A percentile compares a stretch with the other conserved stretches of the same genome.
Conservation (phyloP, 106 monocot genomes). For the Apostasia ramifera region DNA sequence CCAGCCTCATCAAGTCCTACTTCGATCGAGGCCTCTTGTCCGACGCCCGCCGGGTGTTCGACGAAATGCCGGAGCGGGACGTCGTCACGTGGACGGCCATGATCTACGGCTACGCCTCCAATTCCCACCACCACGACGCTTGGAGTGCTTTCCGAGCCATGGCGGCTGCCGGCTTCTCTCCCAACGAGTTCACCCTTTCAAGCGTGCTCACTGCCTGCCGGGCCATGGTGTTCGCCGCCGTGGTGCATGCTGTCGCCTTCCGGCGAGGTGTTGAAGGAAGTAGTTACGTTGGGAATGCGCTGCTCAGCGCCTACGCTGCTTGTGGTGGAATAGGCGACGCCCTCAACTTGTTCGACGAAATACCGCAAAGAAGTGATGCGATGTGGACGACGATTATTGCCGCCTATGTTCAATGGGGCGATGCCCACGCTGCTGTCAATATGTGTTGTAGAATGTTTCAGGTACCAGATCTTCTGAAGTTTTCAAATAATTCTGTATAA, state of each 20-base stretch:
- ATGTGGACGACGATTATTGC: constrained; percentile 69
- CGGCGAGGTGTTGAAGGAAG: constrained; percentile 23
- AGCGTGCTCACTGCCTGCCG: constrained; percentile 33
- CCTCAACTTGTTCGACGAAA: constrained; percentile 30
- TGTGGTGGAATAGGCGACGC: constrained; percentile 22
- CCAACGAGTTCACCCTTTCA: constrained; percentile 57
- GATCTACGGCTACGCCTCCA: constrained; percentile 50
- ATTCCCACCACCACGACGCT: constrained; percentile 17
- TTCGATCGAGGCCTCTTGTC: constrained; percentile 16
- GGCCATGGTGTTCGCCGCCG: background rate
- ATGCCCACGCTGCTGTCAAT: constrained; percentile 20
- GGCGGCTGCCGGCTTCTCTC: constrained; percentile 16
- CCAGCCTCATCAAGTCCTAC: constrained; percentile 32
- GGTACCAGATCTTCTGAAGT: constrained; percentile 12
- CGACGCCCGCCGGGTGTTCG: constrained; percentile 44
- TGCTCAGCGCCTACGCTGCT: constrained; percentile 37
- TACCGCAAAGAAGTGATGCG: constrained; percentile 22
- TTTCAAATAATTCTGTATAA: too few species aligned
- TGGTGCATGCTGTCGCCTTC: constrained; percentile 24
- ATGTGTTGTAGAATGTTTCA: constrained; percentile 31
- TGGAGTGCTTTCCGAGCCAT: constrained; percentile 33
- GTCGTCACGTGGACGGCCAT: constrained; percentile 71
- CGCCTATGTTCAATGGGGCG: constrained; percentile 25
- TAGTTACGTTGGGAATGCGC: constrained; percentile 28
- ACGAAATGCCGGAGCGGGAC: constrained; percentile 43